These are phyloP conservation scores for Porphyrellus sp. DNA, from an alignment of 1,284 basidiomycete species.

Conservation along the genomic window DNA sequence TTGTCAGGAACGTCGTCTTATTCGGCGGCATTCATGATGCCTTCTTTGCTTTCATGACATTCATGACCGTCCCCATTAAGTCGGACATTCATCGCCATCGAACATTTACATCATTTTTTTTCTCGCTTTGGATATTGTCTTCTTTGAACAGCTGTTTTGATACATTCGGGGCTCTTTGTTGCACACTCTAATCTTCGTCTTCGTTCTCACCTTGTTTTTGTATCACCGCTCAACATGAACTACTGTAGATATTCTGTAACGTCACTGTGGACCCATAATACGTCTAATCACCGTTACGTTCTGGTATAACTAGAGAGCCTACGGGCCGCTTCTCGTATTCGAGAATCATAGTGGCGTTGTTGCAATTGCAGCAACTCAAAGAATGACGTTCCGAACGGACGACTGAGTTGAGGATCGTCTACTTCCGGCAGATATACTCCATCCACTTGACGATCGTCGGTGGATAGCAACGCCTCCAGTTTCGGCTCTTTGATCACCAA, in stretches of 20 bases:
- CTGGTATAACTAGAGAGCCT: constrained; percentile 46
- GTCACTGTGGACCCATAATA: constrained; percentile 29
- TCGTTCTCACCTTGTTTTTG: constrained; percentile 22
- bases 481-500: constrained; percentile 77
- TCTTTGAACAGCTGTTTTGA: constrained; percentile 27
- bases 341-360: constrained; percentile 57
- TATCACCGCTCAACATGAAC: constrained; percentile 23
- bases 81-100: constrained; percentile 23
- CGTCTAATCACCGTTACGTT: constrained; percentile 31
- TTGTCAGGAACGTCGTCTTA: constrained; percentile 29
- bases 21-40: constrained; percentile 34
- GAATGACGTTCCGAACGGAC: constrained; percentile 67
- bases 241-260: constrained; percentile 37
- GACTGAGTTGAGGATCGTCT: constrained; percentile 82
- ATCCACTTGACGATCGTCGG: constrained; percentile 80
- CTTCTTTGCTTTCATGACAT: constrained; percentile 36
- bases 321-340: constrained; percentile 55
- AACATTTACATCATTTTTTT: constrained; percentile 27
- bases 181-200: constrained; percentile 21
- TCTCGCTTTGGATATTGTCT: constrained; percentile 33
- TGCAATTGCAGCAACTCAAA: constrained; percentile 67
- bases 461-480: constrained; percentile 81
- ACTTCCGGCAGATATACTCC: constrained; percentile 80
- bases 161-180: constrained; percentile 12
- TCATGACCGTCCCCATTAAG: constrained; percentile 24